phyloP scores from a whole-genome alignment of 352 stramenopile genomes.

The Phytopythium vexans region DNA sequence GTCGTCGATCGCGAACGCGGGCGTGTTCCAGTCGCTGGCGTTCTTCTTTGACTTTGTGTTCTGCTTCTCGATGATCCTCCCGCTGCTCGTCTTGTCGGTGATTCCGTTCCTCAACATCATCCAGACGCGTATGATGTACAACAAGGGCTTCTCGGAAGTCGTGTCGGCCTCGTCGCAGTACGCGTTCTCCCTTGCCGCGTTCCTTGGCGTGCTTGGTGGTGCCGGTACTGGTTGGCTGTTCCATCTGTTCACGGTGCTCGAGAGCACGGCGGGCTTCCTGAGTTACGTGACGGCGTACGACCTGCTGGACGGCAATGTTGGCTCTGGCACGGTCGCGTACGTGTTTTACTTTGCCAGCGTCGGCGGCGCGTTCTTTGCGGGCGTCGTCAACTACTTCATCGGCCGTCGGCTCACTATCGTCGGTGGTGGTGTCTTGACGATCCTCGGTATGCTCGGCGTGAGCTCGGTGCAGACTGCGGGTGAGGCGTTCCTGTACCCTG shows the following conservation, averaged over 20 bases:
- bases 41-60: slow-evolving; percentile 89
- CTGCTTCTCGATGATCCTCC: slow-evolving; percentile 64
- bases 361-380: slow-evolving; percentile 47
- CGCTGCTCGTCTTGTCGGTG: slow-evolving; percentile 73
- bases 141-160: slow-evolving; percentile 85
- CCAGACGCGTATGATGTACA: slow-evolving; percentile 91
- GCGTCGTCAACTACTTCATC: slow-evolving; percentile 65
- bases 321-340: slow-evolving; percentile 64
- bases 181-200: slow-evolving; percentile 75
- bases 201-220: slow-evolving; percentile 71
- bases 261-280: slow-evolving; percentile 71
- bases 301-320: slow-evolving; percentile 52
- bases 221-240: slow-evolving; percentile 77
- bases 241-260: slow-evolving; percentile 70
- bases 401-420: slow-evolving; percentile 75
- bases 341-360: slow-evolving; percentile 59
- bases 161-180: slow-evolving; percentile 86
- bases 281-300: slow-evolving; percentile 80
- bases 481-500: slow-evolving; percentile 56
- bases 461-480: slow-evolving; percentile 51
- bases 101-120: slow-evolving; percentile 88
- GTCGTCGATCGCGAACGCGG: slow-evolving; percentile 56
- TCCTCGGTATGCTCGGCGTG: slow-evolving; percentile 69
- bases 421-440: slow-evolving; percentile 56
- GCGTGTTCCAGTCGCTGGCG: slow-evolving; percentile 73